Percentiles rank a stretch among this genome's conserved stretches.
These are phyloP conservation scores for Chalaropsis ovoidea DNA, from an alignment of 2,329 filamentous ascomycete genomes.

Conservation along the genomic window DNA sequence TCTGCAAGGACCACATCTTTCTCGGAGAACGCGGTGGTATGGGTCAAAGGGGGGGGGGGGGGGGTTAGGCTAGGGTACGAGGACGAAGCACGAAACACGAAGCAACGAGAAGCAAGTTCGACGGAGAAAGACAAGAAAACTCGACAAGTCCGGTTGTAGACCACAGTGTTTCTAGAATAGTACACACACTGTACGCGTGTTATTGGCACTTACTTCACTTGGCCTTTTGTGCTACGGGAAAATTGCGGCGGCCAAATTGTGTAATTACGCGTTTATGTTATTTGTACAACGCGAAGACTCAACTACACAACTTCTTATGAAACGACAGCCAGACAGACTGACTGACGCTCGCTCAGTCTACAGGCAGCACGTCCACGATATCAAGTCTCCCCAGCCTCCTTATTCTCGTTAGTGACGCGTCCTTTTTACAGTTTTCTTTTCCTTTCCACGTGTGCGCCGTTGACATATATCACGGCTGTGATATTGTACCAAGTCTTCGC, in stretches of 20 bases:
- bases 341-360: too few species aligned
- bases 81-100: neutral
- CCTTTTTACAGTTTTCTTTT: neutral
- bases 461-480: neutral
- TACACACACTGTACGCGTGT: neutral
- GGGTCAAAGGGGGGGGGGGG: neutral
- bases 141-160: neutral
- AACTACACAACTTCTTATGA: neutral
- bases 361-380: too few species aligned
- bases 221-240: neutral
- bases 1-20: constrained; percentile 3
- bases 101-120: neutral
- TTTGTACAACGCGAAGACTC: neutral
- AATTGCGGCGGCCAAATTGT: neutral
- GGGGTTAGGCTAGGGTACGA: neutral
- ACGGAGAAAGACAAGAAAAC: neutral
- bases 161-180: neutral
- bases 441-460: neutral
- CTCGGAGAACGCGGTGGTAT: neutral
- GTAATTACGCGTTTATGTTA: neutral
- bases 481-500: neutral
- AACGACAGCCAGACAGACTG: too few species aligned
- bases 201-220: neutral
- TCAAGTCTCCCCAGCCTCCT: neutral
- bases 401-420: neutral